Conservation (phyloP, 2,329 filamentous ascomycete genomes). For the Stemphylium lycopersici region DNA sequence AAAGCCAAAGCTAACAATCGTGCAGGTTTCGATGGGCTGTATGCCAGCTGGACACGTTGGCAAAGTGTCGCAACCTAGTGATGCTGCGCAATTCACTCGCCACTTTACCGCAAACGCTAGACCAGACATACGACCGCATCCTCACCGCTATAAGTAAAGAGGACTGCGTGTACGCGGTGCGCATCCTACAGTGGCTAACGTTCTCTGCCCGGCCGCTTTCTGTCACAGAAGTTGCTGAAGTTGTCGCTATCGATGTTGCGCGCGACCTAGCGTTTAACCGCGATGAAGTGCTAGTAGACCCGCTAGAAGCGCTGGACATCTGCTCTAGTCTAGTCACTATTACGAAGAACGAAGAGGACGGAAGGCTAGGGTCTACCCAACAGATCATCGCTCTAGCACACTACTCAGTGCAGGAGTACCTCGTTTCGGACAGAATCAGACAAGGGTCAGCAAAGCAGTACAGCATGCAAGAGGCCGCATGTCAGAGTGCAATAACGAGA, state of each 20-base stretch:
- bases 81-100: constrained; percentile 27
- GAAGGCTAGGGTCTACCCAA: background rate
- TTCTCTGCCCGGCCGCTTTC: constrained; percentile 30
- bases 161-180: constrained; percentile 23
- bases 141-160: constrained; percentile 25
- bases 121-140: constrained; percentile 39
- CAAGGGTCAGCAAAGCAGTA: constrained; percentile 28
- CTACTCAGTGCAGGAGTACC: constrained; percentile 48
- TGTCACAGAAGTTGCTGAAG: constrained; percentile 33
- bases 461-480: constrained; percentile 29
- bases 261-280: constrained; percentile 38
- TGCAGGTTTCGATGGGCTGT: constrained; percentile 36
- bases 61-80: constrained; percentile 24
- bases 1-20: constrained; percentile 6
- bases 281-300: constrained; percentile 44
- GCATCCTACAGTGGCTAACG: constrained; percentile 34
- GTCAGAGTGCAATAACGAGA: constrained; percentile 28
- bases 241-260: constrained; percentile 33
- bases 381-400: constrained; percentile 36
- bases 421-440: constrained; percentile 35
- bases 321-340: constrained; percentile 43
- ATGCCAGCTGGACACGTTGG: constrained; percentile 33
- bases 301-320: constrained; percentile 36
- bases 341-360: constrained; percentile 2
- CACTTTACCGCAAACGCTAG: constrained; percentile 30